Conservation (phyloP, 2,329 filamentous ascomycete genomes). For the Stemphylium beticola region DNA sequence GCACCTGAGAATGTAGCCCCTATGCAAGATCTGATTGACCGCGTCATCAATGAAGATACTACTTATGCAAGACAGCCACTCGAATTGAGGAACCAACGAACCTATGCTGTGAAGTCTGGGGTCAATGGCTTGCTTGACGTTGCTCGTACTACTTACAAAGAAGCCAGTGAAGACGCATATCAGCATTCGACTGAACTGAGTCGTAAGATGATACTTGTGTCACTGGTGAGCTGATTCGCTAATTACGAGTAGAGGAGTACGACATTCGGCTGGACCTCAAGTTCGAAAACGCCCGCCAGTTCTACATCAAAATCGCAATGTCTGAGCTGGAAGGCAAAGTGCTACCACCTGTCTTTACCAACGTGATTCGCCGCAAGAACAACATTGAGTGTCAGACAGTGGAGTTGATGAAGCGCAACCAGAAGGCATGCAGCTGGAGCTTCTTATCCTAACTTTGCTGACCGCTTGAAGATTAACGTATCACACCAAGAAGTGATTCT, state of each 20-base stretch:
- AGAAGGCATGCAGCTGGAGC: constrained; percentile 40
- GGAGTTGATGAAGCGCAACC: constrained; percentile 78
- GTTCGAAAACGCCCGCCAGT: constrained; percentile 79
- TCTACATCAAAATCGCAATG: constrained; percentile 73
- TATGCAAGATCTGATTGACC: constrained; percentile 69
- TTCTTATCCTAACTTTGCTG: not conserved
- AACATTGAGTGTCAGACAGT: constrained; percentile 87
- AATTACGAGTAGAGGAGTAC: constrained; percentile 51
- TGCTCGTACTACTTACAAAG: constrained; percentile 86
- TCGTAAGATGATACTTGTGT: constrained; percentile 53
- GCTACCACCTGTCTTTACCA: constrained; percentile 77
- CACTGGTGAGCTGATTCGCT: not conserved
- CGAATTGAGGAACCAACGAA: constrained; percentile 86
- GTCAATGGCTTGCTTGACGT: constrained; percentile 88
- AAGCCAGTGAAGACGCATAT: constrained; percentile 79
- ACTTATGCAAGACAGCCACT: constrained; percentile 78
- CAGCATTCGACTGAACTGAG: constrained; percentile 72
- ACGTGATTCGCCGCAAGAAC: constrained; percentile 74
- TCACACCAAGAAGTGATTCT: constrained; percentile 83
- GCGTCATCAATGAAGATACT: constrained; percentile 80
- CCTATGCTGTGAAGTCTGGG: constrained; percentile 87
- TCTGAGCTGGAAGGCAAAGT: constrained; percentile 66
- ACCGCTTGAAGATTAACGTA: constrained; percentile 68
- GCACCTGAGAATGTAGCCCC: constrained; percentile 65
- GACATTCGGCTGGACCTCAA: constrained; percentile 69